A percentile compares a stretch with the other conserved stretches of the same genome.
These are phyloP conservation scores for Leccinum olivaceoglutinosum DNA, from an alignment of 1,284 basidiomycete species.

Conservation along the genomic window DNA sequence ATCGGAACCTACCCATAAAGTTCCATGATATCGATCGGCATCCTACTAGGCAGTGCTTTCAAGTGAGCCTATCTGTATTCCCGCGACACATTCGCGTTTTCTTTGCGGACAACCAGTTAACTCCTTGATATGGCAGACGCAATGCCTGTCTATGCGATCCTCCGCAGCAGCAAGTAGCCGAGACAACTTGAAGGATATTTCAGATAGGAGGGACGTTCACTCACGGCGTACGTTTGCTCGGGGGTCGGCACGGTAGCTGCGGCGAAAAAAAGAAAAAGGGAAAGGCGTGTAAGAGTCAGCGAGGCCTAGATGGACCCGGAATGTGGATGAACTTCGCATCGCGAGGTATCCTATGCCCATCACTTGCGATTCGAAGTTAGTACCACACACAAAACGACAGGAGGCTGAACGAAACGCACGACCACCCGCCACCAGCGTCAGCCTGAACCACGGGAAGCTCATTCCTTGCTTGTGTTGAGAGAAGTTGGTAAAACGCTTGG, in stretches of 20 bases:
- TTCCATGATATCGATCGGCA: no score
- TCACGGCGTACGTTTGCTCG: conserved; percentile 34
- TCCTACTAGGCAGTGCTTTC: no score
- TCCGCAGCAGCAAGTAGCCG: neutral
- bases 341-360: conserved; percentile 55
- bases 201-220: conserved; percentile 9
- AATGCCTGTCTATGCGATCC: neutral
- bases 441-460: conserved; percentile 50
- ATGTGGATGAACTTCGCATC: conserved; percentile 53
- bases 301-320: neutral
- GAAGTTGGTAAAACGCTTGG: neutral
- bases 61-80: no score
- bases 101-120: no score
- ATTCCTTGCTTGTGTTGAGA: conserved; percentile 10
- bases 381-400: neutral
- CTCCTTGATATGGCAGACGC: no score
- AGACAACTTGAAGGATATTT: neutral
- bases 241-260: conserved; percentile 54
- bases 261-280: conserved; percentile 8
- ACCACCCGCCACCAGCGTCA: conserved; percentile 40
- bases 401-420: conserved; percentile 35
- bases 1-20: neutral
- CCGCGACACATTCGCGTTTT: no score
- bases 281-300: conserved; percentile 7
- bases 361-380: conserved; percentile 36